Evolutionary conservation across 768 basidiomycete species (phyloP), one percentile per base, ranked within the genome.

Genomic region (Mycena venus): DNA sequence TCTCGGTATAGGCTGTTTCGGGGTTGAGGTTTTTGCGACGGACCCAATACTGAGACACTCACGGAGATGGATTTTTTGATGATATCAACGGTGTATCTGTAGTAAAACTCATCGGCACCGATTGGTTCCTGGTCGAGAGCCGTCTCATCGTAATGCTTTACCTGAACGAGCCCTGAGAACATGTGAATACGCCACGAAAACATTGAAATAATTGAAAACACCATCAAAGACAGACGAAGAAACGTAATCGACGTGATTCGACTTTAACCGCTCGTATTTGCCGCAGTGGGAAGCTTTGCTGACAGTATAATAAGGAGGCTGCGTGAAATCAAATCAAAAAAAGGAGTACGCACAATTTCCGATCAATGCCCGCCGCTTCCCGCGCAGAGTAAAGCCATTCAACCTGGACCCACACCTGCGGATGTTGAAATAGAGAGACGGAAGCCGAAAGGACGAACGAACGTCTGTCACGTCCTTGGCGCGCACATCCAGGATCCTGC

Each of bases 381-480:
- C 81, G 62, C 0, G 86, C 84, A 2, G 87, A 84, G 80, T 90
- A 93, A 59, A 83, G 91, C 91, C 91, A 93, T 60, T 88, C 85
- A 0, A 92, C 85, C 12, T 75, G 79, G 0, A 83, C 85, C 89
- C 90, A 92, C 0, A 92, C 91, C 88, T 92, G 27, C 21, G n/a
- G 15, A 59, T 19, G 51, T 44, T 63, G 44, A 25, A 8, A 34
- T 21, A 0, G 8, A 29, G 8, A 36, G 32, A 14, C 0, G 25
- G 10, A 12, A 32, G 2, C 25, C 11, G 21, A 51, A 42, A 7
- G 21, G 17, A 9, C 3, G 38, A 44, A 70, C 75, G 21, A 4
- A 77, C 75, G 23, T 74, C 36, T 10, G 29, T 31, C 1, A 36
- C 59, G 8, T 14, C 36, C 1, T 29, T 55, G 4, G 73, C 73